These are phyloP conservation scores for Wolfiporia cocos DNA, from an alignment of 1,284 basidiomycete genomes.

Conservation along the genomic window DNA sequence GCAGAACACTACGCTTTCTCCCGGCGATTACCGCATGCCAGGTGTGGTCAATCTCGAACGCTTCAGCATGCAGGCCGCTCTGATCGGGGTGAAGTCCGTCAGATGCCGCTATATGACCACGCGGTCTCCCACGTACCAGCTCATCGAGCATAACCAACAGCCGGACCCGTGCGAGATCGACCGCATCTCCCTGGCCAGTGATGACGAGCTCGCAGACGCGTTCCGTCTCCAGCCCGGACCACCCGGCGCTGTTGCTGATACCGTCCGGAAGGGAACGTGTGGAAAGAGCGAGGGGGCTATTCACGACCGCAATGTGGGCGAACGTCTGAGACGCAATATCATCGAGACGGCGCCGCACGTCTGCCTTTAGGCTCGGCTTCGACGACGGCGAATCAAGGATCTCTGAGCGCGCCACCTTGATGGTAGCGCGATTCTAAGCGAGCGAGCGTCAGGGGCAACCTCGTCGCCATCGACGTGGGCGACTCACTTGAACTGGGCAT, in stretches of 20 bases:
- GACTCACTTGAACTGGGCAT: conserved; percentile 71
- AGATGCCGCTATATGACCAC: no score
- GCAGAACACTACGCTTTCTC: conserved; percentile 83
- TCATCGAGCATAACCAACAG: conserved; percentile 94
- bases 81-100: conserved; percentile 29
- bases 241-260: conserved; percentile 67
- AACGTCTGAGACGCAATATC: conserved; percentile 87
- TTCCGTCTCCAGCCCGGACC: conserved; percentile 90
- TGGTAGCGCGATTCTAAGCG: conserved; percentile 70
- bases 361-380: conserved; percentile 80
- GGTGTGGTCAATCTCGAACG: conserved; percentile 94
- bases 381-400: conserved; percentile 83
- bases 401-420: conserved; percentile 90
- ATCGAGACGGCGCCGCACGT: conserved; percentile 85
- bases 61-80: conserved; percentile 87
- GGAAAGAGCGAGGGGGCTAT: conserved; percentile 66
- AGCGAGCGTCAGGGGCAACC: conserved; percentile 1
- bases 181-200: conserved; percentile 82
- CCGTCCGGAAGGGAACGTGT: conserved; percentile 72
- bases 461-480: no score
- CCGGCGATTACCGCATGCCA: conserved; percentile 90
- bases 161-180: conserved; percentile 87
- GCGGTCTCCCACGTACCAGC: conserved; percentile 66
- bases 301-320: conserved; percentile 87
- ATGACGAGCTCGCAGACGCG: conserved; percentile 90